These are phyloP conservation scores for Amanita muscaria DNA, from an alignment of 768 basidiomycete genomes.

Conservation along the genomic window DNA sequence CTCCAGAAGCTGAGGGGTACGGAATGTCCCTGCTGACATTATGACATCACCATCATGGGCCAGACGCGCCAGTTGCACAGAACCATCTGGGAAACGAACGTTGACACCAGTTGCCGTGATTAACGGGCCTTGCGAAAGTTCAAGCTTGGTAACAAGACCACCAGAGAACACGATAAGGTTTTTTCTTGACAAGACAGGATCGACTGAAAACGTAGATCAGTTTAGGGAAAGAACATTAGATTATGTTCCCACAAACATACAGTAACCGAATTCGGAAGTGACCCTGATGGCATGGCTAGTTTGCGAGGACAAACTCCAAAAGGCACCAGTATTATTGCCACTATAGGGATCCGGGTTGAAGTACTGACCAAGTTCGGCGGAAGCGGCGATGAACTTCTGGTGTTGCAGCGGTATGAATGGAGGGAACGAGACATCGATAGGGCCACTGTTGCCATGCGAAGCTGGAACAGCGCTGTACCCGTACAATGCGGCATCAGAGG, in stretches of 20 bases:
- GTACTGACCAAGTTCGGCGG: slow-evolving; percentile 22
- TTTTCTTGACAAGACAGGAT: slow-evolving; percentile 16
- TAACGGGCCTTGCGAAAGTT: slow-evolving; percentile 3
- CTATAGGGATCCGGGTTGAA: slow-evolving; percentile 22
- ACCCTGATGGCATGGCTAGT: slow-evolving; percentile 15
- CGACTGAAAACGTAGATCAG: slow-evolving; percentile 13
- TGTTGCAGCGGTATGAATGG: slow-evolving; percentile 23
- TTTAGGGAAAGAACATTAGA: not conserved
- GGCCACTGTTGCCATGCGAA: slow-evolving; percentile 19
- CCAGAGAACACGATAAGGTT: slow-evolving; percentile 19
- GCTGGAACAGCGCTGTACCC: slow-evolving; percentile 16
- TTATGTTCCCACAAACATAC: slow-evolving; percentile 14
- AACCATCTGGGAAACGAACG: slow-evolving; percentile 20
- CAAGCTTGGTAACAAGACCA: slow-evolving; percentile 18
- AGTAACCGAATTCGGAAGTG: slow-evolving; percentile 24
- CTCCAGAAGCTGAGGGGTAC: slow-evolving; percentile 41
- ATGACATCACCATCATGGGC: slow-evolving; percentile 19
- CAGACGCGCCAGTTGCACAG: slow-evolving; percentile 12
- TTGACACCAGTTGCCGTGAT: slow-evolving; percentile 17
- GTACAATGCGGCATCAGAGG: slow-evolving; percentile 13
- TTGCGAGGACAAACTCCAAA: slow-evolving; percentile 21
- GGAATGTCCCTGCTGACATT: slow-evolving; percentile 22
- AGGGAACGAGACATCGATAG: slow-evolving; percentile 23
- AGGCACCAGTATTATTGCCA: slow-evolving; percentile 21
- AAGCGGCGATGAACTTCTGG: slow-evolving; percentile 22